Evolutionary conservation across 768 basidiomycete genomes (phyloP).

Genomic region (Sarcodon sp.): DNA sequence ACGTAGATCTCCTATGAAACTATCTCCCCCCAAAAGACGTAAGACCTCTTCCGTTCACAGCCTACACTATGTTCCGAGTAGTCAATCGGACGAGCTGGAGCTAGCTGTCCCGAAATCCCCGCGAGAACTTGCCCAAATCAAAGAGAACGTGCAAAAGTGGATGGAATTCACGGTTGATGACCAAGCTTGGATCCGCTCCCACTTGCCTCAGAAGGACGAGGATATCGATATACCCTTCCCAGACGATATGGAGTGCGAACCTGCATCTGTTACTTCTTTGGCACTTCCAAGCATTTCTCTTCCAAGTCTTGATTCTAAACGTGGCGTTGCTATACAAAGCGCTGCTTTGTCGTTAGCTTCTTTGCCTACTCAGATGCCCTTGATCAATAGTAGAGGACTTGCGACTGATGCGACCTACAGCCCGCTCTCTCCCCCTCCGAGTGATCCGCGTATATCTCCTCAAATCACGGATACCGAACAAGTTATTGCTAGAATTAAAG

Average conservation of each 20-base stretch:
- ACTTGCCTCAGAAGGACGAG: background rate
- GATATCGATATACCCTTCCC: background rate
- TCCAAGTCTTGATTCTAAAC: background rate
- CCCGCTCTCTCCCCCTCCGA: background rate
- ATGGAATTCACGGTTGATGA: conserved; percentile 1
- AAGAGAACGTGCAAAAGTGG: conserved; percentile 31
- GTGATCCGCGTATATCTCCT: background rate
- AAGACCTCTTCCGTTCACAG: background rate
- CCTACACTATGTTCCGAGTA: conserved; percentile 32
- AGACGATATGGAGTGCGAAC: conserved; percentile 3
- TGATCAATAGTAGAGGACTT: background rate
- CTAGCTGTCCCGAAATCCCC: conserved; percentile 20
- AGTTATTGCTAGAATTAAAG: background rate
- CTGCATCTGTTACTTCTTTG: background rate
- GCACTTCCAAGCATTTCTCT: background rate
- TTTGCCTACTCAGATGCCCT: background rate
- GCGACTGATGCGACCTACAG: background rate
- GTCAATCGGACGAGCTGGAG: conserved; percentile 57
- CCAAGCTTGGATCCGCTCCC: conserved; percentile 10
- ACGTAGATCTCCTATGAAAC: background rate
- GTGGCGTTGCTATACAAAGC: background rate
- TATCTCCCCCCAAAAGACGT: background rate
- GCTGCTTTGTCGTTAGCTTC: background rate
- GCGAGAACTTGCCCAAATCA: conserved; percentile 15
- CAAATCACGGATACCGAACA: background rate